Evolutionary conservation across 768 basidiomycete genomes (phyloP).

Genomic region (Brasilioporus rufonigricans): DNA sequence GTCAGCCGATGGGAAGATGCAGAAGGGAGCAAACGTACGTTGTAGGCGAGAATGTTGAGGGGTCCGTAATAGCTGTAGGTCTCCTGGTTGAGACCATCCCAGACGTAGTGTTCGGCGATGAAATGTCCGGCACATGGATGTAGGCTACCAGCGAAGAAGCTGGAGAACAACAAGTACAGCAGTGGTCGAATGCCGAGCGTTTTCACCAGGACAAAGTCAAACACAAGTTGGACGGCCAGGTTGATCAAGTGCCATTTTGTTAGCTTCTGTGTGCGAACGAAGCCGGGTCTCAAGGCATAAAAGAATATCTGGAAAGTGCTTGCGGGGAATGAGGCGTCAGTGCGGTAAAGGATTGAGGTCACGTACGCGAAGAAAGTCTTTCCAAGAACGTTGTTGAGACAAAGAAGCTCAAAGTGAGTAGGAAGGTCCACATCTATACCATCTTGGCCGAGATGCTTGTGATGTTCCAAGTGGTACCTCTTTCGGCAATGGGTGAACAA

Average conservation of each 20-base stretch:
- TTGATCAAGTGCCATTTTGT: conserved; percentile 88
- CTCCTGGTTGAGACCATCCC: conserved; percentile 90
- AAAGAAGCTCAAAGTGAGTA: conserved; percentile 76
- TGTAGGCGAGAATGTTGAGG: conserved; percentile 89
- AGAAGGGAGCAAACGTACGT: conserved; percentile 51
- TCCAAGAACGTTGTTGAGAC: conserved; percentile 92
- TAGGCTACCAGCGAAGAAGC: conserved; percentile 94
- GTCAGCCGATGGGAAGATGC: background rate
- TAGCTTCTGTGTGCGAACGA: conserved; percentile 79
- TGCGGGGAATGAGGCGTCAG: conserved; percentile 9
- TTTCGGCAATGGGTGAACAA: conserved; percentile 27
- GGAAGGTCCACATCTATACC: conserved; percentile 96
- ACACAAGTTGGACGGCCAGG: conserved; percentile 60
- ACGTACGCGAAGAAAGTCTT: conserved; percentile 96
- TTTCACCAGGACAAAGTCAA: conserved; percentile 67
- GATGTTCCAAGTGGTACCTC: conserved; percentile 95
- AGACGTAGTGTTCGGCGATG: conserved; percentile 95
- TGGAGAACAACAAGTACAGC: conserved; percentile 81
- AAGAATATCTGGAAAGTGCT: conserved; percentile 98
- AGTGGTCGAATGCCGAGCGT: conserved; percentile 48
- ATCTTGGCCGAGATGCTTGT: conserved; percentile 94
- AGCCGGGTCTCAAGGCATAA: conserved; percentile 93
- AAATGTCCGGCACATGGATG: conserved; percentile 98
- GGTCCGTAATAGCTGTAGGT: conserved; percentile 97
- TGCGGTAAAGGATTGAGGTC: background rate